Evolutionary conservation across 2,329 filamentous ascomycete genomes (phyloP).

Genomic region (Colletotrichum sp.): DNA sequence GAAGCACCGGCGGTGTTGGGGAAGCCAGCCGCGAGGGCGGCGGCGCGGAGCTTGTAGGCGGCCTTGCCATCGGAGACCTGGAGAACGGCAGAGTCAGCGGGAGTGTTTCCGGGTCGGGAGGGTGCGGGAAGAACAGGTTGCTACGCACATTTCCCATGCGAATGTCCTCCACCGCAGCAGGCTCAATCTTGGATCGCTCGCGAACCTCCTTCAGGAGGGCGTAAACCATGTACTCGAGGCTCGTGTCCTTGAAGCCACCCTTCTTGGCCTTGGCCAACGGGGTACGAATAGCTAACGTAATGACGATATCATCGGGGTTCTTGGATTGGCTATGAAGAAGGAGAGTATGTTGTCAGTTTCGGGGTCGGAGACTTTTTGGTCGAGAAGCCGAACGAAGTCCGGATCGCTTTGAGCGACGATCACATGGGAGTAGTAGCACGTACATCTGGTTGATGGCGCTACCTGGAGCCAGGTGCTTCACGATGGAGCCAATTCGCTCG

Average conservation of each 20-base stretch:
- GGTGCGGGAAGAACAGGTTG: background rate
- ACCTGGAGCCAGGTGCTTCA: conserved; percentile 82
- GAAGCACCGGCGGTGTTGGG: conserved; percentile 86
- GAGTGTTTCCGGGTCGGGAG: background rate
- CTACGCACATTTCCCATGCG: conserved; percentile 83
- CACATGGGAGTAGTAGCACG: conserved; percentile 36
- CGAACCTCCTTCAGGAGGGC: conserved; percentile 80
- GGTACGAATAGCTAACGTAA: conserved; percentile 89
- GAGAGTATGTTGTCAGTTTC: conserved; percentile 20
- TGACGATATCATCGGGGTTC: conserved; percentile 95
- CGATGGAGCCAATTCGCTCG: conserved; percentile 85
- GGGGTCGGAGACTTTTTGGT: background rate
- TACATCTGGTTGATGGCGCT: conserved; percentile 80
- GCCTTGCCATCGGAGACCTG: conserved; percentile 85
- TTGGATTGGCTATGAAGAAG: conserved; percentile 73
- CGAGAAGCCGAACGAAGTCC: background rate
- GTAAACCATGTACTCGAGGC: conserved; percentile 85
- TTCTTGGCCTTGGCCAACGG: conserved; percentile 88
- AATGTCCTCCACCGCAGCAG: conserved; percentile 85
- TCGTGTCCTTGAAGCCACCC: conserved; percentile 94
- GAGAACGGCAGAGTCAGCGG: background rate
- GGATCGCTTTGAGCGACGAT: background rate
- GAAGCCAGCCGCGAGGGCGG: conserved; percentile 89
- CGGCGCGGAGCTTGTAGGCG: conserved; percentile 89
- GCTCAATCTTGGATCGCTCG: conserved; percentile 77